Evolutionary conservation across 2,329 filamentous ascomycete genomes (phyloP), one percentile per base, ranked within the genome.

Genomic region (Paracorniculantispora psalliotae): DNA sequence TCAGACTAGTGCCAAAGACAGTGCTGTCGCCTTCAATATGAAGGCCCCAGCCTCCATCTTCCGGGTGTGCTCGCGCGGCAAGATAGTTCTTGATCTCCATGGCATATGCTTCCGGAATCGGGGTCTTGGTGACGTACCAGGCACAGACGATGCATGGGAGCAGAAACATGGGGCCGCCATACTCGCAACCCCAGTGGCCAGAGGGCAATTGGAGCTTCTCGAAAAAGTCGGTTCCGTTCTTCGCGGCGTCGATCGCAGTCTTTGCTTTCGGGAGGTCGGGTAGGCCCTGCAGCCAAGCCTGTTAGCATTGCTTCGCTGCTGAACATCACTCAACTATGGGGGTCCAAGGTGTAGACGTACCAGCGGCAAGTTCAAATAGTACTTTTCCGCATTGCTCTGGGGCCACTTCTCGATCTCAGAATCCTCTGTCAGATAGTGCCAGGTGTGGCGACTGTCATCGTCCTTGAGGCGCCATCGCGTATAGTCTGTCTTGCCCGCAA

Each of bases 141-240:
- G 89, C 82, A 65, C 96, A 85, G 62, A 97, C 85, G 23, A 96
- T 72, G 47, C 93, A 91, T 0, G 93, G 91, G 1, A 97, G 79
- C 41, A 97, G 82, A 70, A 99, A 99, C 90, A 97, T 93, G 4
- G 94, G 94, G 0, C 94, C 94, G 57, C 94, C 94, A 76, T 99
- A 99, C 72, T 99, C 94, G 76, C 93, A 97, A 5, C 82, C 94
- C 94, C 94, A 99, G 69, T 97, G 91, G 5, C 94, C 94, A 1
- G 91, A 88, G 15, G 88, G 86, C 1, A 97, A 81, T 72, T 99
- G 94, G 25, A 97, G 83, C 63, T 93, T 84, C 59, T 92, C 90
- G 77, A 96, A 96, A 78, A 96, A 97, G 3, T 83, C 78, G 57
- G 97, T 81, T 39, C 89, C 92, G 75, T 99, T 99, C 61, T 81